Base-by-base conservation (phyloP, 805 yeast genomes). In the Pichia kluyveri region DNA sequence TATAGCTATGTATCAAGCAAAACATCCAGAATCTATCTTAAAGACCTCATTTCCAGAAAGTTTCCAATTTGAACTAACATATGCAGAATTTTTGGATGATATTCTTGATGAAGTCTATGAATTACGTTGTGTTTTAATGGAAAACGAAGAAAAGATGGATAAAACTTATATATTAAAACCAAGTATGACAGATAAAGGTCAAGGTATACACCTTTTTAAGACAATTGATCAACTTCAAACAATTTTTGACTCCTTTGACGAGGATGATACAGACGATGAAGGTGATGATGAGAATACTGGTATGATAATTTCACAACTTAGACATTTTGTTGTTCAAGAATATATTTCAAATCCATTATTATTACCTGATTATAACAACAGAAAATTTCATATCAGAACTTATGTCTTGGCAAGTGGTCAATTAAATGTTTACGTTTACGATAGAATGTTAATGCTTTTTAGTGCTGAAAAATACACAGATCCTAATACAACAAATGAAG, bases 141-240 rank as follows among this genome's bases (percentile, higher is more conserved):
- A 65, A 11, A 78, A 77, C 14, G 73, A 70, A 17, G 50, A 51
- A 14, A 56, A 61, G 19, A 18, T 39, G 28, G 37, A 42, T 11
- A 79, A 76, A 54, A 77, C 83, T 42, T 91, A 95, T 90, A 93
- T 93, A 38, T 72, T 93, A 61, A 93, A 93, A 61, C 99, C 99
- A 15, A 82, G 96, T 54, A 89, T 93, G 96, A 85, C 95, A 59
- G 99, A 93, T 61, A 83, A 91, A 61, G 99, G 96, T 11, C 96
- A 93, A 62, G 99, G 99, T 0, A 91, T 93, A 44, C 69, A 96
- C 38, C 66, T 93, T 0, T 93, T 93, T 68, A 73, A 73, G 47
- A 81, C 89, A 0, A 71, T 87, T 36, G 86, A 81, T 9, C 93
- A 89, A 57, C 69, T 93, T 44, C 96, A 90, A 63, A 74, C 66